These are phyloP conservation scores for Batkoa obscura DNA, from an alignment of 371 early-diverging fungal species.

Conservation along the genomic window DNA sequence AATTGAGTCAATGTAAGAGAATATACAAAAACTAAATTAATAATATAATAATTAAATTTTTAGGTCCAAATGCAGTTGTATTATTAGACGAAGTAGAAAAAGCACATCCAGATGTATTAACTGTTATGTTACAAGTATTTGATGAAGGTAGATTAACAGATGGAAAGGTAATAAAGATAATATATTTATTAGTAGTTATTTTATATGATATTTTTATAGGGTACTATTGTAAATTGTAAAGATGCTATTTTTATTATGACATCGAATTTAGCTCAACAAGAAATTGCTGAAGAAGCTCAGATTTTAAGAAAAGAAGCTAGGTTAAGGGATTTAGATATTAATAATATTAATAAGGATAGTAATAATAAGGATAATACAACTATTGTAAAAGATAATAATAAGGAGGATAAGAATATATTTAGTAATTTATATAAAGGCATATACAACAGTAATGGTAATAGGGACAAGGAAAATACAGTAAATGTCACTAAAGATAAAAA, in stretches of 20 bases:
- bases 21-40: too few relatives aligned
- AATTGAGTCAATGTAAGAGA: constrained; percentile 62
- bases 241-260: constrained; percentile 90
- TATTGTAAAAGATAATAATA: constrained; percentile 14
- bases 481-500: too few relatives aligned
- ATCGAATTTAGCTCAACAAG: constrained; percentile 51
- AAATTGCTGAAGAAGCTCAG: constrained; percentile 36
- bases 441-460: too few relatives aligned
- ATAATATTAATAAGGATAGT: too few relatives aligned
- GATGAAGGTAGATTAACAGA: constrained; percentile 84
- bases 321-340: constrained; percentile 18
- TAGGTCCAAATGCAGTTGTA: constrained; percentile 76
- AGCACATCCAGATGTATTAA: constrained; percentile 56
- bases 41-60: too few relatives aligned
- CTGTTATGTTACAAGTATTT: constrained; percentile 58
- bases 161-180: too few relatives aligned
- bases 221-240: constrained; percentile 67
- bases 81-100: constrained; percentile 86
- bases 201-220: too few relatives aligned
- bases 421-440: too few relatives aligned
- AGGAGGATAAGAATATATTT: constrained; percentile 4
- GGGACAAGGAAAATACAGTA: not conserved
- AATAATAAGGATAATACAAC: too few relatives aligned
- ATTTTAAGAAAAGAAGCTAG: constrained; percentile 26
- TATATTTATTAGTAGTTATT: too few relatives aligned